Conservation (phyloP, 208 protist genomes). For the Leishmania amazonensis region DNA sequence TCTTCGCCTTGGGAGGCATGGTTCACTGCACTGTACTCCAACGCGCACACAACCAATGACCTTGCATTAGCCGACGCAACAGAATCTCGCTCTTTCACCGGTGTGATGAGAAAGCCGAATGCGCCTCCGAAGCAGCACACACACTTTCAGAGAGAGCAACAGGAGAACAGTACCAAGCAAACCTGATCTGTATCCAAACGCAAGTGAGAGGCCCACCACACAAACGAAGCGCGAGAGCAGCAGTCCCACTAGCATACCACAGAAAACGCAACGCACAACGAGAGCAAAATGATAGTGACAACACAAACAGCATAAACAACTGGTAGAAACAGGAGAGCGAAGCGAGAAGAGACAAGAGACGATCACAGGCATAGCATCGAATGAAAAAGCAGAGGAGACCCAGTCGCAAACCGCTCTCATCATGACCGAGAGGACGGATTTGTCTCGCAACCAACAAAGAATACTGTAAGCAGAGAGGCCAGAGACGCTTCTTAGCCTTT, state of each 20-base stretch:
- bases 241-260: not conserved
- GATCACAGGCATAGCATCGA: not conserved
- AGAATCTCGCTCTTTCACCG: not conserved
- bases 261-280: too few relatives aligned
- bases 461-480: not conserved
- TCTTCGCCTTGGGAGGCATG: slow-evolving; percentile 33
- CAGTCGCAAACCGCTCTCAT: not conserved
- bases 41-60: not conserved
- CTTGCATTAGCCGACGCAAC: not conserved
- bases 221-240: not conserved
- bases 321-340: not conserved
- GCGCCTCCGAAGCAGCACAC: not conserved
- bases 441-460: not conserved
- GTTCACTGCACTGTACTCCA: not conserved
- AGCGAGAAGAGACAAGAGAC: not conserved
- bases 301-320: not conserved
- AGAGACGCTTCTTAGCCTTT: not conserved
- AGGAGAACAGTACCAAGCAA: not conserved
- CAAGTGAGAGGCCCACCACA: not conserved
- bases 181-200: not conserved
- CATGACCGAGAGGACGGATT: too few relatives aligned
- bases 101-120: not conserved
- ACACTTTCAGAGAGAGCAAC: not conserved
- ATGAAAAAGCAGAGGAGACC: not conserved
- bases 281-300: not conserved